phyloP scores from a whole-genome alignment of 306 rosid species.

The Vachellia pachyceras region DNA sequence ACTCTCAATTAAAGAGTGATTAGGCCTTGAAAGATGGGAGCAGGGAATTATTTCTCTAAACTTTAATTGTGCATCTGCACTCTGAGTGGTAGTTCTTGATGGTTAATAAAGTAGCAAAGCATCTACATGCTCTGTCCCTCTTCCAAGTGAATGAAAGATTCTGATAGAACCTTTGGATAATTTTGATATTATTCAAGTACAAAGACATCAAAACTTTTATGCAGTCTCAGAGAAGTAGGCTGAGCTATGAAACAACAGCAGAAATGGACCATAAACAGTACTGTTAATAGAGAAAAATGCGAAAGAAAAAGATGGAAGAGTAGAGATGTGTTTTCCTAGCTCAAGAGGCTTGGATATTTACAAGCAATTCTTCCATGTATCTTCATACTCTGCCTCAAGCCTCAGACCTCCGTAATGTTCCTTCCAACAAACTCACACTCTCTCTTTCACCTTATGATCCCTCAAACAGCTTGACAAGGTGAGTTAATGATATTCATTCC shows the following conservation, averaged over 20 bases:
- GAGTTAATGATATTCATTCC: background rate
- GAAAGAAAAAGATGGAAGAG: background rate
- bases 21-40: background rate
- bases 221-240: background rate
- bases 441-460: background rate
- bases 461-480: background rate
- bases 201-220: background rate
- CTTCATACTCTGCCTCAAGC: background rate
- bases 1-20: background rate
- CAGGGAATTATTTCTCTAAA: background rate
- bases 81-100: constrained; percentile 13
- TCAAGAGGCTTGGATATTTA: background rate
- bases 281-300: background rate
- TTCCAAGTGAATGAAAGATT: constrained; percentile 32
- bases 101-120: constrained; percentile 26
- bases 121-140: constrained; percentile 16
- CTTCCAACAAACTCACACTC: background rate
- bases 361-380: background rate
- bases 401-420: background rate
- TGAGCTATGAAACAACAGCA: background rate
- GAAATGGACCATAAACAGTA: background rate
- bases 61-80: constrained; percentile 11
- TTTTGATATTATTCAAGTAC: background rate
- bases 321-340: background rate
- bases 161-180: background rate